Evolutionary conservation across 495 filamentous ascomycete species (phyloP).

Genomic region (Xylaria intraflava): DNA sequence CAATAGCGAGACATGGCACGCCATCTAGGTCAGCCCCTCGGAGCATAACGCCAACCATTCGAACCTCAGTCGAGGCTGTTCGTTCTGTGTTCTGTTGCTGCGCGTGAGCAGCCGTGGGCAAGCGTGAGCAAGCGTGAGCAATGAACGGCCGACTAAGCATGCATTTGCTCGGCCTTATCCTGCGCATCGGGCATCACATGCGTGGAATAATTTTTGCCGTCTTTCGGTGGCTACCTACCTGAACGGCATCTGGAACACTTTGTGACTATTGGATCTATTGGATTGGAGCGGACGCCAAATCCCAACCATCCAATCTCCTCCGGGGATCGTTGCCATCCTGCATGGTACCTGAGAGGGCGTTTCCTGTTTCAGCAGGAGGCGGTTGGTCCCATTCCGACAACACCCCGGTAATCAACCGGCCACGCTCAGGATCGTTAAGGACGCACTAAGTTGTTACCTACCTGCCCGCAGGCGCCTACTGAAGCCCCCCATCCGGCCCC

Average conservation of each 20-base stretch:
- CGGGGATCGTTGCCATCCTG: slow-evolving; percentile 13
- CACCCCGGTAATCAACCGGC: slow-evolving; percentile 6
- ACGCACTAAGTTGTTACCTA: background rate
- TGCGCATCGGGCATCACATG: slow-evolving; percentile 28
- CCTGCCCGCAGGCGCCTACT: background rate
- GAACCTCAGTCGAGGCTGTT: background rate
- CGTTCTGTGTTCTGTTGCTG: too few species aligned
- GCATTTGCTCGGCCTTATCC: slow-evolving; percentile 5
- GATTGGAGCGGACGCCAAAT: slow-evolving; percentile 12
- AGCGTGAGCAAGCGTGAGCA: background rate
- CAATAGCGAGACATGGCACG: background rate
- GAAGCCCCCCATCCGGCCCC: background rate
- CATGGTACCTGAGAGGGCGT: slow-evolving; percentile 23
- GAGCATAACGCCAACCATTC: background rate
- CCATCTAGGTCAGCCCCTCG: background rate
- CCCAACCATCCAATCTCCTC: slow-evolving; percentile 12
- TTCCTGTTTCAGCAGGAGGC: slow-evolving; percentile 28
- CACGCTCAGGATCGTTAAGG: background rate
- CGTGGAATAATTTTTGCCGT: slow-evolving; percentile 4
- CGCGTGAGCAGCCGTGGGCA: background rate
- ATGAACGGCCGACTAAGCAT: background rate
- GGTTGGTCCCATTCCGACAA: slow-evolving; percentile 3
- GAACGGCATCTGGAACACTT: slow-evolving; percentile 21
- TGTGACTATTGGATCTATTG: background rate
- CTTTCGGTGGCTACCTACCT: background rate